Percentiles rank a stretch among this genome's conserved stretches.
Conservation (phyloP, 352 stramenopile genomes). For the Phytopythium helicoides region DNA sequence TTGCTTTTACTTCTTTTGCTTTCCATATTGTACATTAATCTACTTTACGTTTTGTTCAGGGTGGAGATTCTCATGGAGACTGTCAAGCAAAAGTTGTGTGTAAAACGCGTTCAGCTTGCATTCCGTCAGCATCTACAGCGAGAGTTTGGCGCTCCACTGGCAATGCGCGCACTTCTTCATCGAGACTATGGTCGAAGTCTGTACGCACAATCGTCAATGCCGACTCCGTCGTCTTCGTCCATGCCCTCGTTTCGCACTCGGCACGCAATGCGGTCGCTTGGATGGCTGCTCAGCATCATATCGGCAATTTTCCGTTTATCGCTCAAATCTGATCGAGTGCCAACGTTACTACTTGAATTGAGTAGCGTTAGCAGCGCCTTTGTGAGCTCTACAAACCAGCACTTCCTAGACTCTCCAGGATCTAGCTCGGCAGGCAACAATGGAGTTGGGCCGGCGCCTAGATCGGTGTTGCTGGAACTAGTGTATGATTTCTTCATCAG, state of each 20-base stretch:
- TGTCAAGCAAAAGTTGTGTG: conserved; percentile 66
- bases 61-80: conserved; percentile 67
- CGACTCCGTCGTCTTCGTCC: not conserved
- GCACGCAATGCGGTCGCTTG: conserved; percentile 37
- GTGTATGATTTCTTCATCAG: conserved; percentile 77
- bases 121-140: conserved; percentile 68
- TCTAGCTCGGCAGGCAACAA: conserved; percentile 30
- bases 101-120: conserved; percentile 62
- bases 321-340: conserved; percentile 24
- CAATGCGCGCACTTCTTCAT: conserved; percentile 76
- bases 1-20: not conserved
- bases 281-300: conserved; percentile 63
- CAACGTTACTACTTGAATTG: conserved; percentile 39
- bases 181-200: conserved; percentile 35
- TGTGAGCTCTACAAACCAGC: not conserved
- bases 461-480: conserved; percentile 64
- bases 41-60: conserved; percentile 11
- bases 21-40: not conserved
- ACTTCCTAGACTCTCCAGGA: not conserved
- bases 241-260: conserved; percentile 28
- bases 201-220: no score
- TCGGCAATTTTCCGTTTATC: conserved; percentile 50
- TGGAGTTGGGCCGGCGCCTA: conserved; percentile 51
- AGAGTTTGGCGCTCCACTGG: conserved; percentile 63
- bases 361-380: conserved; percentile 41